Base-by-base conservation (phyloP, 1,284 basidiomycete species). In the Fomitiporia mediterranea region DNA sequence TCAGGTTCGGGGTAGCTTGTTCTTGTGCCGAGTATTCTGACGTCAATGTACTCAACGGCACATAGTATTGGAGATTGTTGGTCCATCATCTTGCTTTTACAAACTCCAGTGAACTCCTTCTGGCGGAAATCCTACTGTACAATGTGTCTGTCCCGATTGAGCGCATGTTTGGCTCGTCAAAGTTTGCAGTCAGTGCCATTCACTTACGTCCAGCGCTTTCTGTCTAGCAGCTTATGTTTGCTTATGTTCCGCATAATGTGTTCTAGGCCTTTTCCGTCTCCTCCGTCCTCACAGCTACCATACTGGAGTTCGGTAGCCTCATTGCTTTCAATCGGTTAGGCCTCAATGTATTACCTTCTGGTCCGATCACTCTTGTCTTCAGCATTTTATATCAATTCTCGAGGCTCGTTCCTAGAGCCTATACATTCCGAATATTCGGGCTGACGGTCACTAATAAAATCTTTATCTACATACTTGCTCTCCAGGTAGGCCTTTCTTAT, bases 51-150 rank as follows among this genome's bases (percentile, higher is more conserved):
- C 13, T 7, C 6, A 17, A n/a, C 17, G 39, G 39, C 13, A 25
- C 42, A 52, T 69, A 97, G 90, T 93, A 91, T 66, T 97, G 92
- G 90, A 80, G 94, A 25, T 75, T 96, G 6, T 64, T 83, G 9
- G 72, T 79, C 3, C 88, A 94, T 67, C 88, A 91, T 56, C 63
- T 92, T 17, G 87, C 84, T 1, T 96, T 89, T 66, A 79, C 84
- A 3, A 94, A 86, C 68, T 94, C 89, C 0, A 88, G 88, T 57
- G 92, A 96, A 67, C 77, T 98, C 30, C 80, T 97, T 51, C 68
- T 96, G 46, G 83, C 82, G 1, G 83, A 89, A 61, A 65, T 95
- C 23, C 63, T 94, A 13, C 70, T 97, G 2, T 95, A 87, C 70
- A 82, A 84, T 65, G 76, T 84, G 21, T 83, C 82, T 1, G 71